phyloP scores from a whole-genome alignment of 805 yeast genomes.

The Nakazawaea ambrosiae region DNA sequence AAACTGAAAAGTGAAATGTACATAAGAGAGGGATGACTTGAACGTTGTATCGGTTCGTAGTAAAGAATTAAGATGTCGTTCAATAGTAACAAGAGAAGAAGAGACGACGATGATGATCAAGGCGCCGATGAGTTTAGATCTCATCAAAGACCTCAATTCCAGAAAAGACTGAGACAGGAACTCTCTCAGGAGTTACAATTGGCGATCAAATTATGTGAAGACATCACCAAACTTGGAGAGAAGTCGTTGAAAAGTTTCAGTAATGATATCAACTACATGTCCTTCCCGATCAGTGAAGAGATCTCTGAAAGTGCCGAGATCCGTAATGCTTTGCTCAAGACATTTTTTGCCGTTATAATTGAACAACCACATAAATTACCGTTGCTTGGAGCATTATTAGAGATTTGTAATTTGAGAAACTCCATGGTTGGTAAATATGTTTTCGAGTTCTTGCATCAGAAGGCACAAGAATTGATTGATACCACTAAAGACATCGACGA shows the following conservation, averaged over 20 bases:
- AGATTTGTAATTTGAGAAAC: slow-evolving; percentile 58
- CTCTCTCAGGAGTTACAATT: slow-evolving; percentile 20
- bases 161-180: slow-evolving; percentile 7
- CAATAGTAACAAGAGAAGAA: slow-evolving; percentile 3
- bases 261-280: slow-evolving; percentile 55
- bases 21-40: too few species aligned
- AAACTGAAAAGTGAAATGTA: too few species aligned
- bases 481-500: slow-evolving; percentile 7
- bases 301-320: slow-evolving; percentile 56
- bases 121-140: not conserved
- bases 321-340: slow-evolving; percentile 51
- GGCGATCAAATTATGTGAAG: slow-evolving; percentile 41
- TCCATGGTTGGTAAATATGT: slow-evolving; percentile 62
- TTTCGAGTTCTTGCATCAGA: slow-evolving; percentile 60
- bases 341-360: slow-evolving; percentile 58
- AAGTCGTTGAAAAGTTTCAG: slow-evolving; percentile 21
- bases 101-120: slow-evolving; percentile 2
- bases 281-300: slow-evolving; percentile 59
- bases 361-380: slow-evolving; percentile 92
- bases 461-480: slow-evolving; percentile 47
- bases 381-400: slow-evolving; percentile 59
- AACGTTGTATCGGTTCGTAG: too few species aligned
- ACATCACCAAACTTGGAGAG: slow-evolving; percentile 57
- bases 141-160: slow-evolving; percentile 1
- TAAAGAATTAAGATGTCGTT: too few species aligned